These are phyloP conservation scores for Pleurotus eryngii DNA, from an alignment of 768 basidiomycete species.

Conservation along the genomic window DNA sequence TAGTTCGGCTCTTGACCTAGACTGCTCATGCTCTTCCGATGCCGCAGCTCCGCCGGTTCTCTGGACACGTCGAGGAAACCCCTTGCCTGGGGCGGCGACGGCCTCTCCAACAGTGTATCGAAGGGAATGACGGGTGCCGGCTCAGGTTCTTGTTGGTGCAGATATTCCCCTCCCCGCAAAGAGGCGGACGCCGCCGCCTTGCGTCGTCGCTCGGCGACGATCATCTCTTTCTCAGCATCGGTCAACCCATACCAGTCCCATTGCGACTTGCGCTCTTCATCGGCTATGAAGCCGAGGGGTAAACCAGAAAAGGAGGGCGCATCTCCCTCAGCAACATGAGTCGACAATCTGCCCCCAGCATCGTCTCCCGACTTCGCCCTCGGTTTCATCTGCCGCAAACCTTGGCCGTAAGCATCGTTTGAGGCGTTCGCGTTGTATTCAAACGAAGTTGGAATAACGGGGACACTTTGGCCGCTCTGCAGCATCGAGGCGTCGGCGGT, in stretches of 20 bases:
- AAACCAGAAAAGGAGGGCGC: not conserved
- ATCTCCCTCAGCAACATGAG: not conserved
- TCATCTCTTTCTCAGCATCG: not conserved
- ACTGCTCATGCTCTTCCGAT: not conserved
- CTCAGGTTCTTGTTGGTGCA: not conserved
- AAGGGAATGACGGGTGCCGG: not conserved
- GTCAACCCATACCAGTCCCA: constrained; percentile 4
- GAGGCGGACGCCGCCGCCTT: not conserved
- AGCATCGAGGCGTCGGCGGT: not conserved
- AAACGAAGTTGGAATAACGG: not conserved
- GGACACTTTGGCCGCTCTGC: not conserved
- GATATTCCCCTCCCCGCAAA: not conserved
- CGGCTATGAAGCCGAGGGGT: not conserved
- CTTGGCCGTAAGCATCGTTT: not conserved
- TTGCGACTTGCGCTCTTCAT: not conserved
- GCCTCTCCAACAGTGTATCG: not conserved
- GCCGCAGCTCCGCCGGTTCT: not conserved
- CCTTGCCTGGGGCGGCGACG: not conserved
- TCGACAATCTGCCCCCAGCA: not conserved
- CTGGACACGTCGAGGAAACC: too few relatives aligned
- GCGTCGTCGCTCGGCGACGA: not conserved
- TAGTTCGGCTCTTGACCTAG: too few relatives aligned
- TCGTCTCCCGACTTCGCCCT: not conserved
- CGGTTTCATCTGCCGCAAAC: not conserved
- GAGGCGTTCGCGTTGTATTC: not conserved